A percentile compares a stretch with the other conserved stretches of the same genome.
phyloP scores from a whole-genome alignment of 257 asterid species.

The Cordia subcordata region DNA sequence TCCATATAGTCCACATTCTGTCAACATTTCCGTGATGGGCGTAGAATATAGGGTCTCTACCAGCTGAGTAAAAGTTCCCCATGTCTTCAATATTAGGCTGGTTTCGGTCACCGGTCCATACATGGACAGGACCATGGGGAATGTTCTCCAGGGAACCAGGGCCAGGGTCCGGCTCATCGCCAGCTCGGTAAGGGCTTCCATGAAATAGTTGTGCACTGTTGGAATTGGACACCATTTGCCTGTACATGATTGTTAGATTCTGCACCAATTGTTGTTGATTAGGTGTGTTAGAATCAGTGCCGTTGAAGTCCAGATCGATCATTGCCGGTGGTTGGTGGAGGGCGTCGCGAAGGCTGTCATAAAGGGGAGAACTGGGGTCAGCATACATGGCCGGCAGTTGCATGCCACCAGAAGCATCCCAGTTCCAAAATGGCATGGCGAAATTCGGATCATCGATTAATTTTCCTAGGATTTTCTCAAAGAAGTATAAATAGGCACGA shows the following conservation, averaged over 20 bases:
- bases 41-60: slow-evolving; percentile 65
- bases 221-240: too few species aligned
- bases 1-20: slow-evolving; percentile 74
- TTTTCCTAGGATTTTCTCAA: slow-evolving; percentile 58
- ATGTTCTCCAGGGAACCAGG: slow-evolving; percentile 57
- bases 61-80: slow-evolving; percentile 90
- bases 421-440: slow-evolving; percentile 79
- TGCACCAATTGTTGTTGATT: too few species aligned
- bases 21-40: slow-evolving; percentile 79
- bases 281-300: too few species aligned
- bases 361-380: slow-evolving; percentile 40
- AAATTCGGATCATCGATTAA: slow-evolving; percentile 66
- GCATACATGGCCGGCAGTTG: slow-evolving; percentile 45
- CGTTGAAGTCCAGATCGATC: slow-evolving; percentile 53
- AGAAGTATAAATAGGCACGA: slow-evolving; percentile 67
- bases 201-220: slow-evolving; percentile 58
- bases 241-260: slow-evolving; percentile 60
- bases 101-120: slow-evolving; percentile 70
- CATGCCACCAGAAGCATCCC: slow-evolving; percentile 76
- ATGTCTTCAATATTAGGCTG: slow-evolving; percentile 64
- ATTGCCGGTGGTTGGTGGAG: slow-evolving; percentile 61
- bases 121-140: slow-evolving; percentile 70
- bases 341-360: slow-evolving; percentile 50
- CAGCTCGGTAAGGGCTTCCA: slow-evolving; percentile 62
- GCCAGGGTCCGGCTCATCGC: slow-evolving; percentile 61